Evolutionary conservation across 116 monocot species (phyloP).

Genomic region (Papilionanthe hybrid): DNA sequence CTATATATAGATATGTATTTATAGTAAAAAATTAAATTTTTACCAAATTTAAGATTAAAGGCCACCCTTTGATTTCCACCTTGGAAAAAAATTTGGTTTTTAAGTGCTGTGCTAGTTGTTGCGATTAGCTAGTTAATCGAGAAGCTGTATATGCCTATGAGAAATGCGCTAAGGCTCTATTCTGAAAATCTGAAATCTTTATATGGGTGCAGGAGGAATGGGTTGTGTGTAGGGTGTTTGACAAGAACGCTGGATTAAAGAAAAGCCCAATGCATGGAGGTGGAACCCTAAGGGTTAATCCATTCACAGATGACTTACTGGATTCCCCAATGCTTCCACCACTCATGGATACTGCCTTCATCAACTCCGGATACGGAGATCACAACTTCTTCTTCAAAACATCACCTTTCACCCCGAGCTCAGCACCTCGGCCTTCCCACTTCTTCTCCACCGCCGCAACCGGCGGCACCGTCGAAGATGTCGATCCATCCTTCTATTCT

Average conservation of each 20-base stretch:
- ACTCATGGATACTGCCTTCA: conserved; percentile 23
- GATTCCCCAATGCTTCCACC: conserved; percentile 25
- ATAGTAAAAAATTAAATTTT: no score
- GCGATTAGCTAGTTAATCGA: no score
- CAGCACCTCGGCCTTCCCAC: conserved; percentile 3
- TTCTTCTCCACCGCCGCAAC: neutral
- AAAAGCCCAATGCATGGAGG: conserved; percentile 16
- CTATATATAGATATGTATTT: no score
- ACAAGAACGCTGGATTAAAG: conserved; percentile 44
- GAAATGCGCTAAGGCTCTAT: no score
- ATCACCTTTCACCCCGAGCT: conserved; percentile 9
- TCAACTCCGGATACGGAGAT: neutral
- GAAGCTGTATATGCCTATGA: no score
- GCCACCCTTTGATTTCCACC: no score
- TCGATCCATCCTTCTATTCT: neutral
- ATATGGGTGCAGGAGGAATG: conserved; percentile 64
- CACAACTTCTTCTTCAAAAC: conserved; percentile 23
- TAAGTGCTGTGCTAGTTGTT: no score
- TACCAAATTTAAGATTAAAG: no score
- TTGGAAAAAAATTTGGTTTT: no score
- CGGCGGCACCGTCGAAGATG: neutral
- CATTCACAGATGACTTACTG: conserved; percentile 17
- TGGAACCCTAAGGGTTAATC: conserved; percentile 10
- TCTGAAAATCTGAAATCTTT: no score
- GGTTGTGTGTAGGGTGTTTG: conserved; percentile 72